Evolutionary conservation across 2,329 filamentous ascomycete species (phyloP), one percentile per base, ranked within the genome.

Genomic region (Aspergillus uvarum): DNA sequence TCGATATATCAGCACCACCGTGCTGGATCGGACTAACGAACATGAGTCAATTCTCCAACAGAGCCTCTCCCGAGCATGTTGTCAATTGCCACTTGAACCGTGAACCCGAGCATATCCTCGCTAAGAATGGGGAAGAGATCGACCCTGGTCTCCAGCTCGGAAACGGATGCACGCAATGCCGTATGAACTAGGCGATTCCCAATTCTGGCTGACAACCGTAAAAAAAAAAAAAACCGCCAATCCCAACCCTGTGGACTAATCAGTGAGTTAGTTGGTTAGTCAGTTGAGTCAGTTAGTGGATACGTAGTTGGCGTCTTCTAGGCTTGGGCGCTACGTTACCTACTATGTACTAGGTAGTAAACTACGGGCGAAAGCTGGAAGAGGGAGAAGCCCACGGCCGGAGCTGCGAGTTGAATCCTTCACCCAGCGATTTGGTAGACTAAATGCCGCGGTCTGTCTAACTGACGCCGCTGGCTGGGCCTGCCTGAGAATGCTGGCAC

Each of bases 391-490:
- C 26, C 51, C 57, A 62, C 44, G 55, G 35, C 60, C 54, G 60
- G 60, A 60, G 60, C 60, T 63, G 62, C 56, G 49, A 61, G 64
- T 63, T 56, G 49, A 61, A 66, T 65, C 63, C 64, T 66, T 61
- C 59, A 65, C 61, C 64, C 64, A 67, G 53, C 62, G 59, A 55
- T 59, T 38, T 65, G 64, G 64, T 58, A 65, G 11, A 35, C 32
- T 35, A 35, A 16, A 12, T 35, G 52, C 58, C 51, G n/a, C 35
- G 29, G 21, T 29, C 32, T 58, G 52, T 47, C 56, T 60, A 52
- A 59, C 56, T 60, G 54, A 59, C 53, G 44, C 48, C 38, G 29
- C 26, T 29, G 26, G 26, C 26, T 29, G 8, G 26, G 5, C 14
- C 5, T 48, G 59, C 59, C 59, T 63, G 61, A 61, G 26, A 59